Evolutionary conservation across 192 early-diverging fungal genomes (phyloP).

Genomic region (Allomyces macrogynus): DNA sequence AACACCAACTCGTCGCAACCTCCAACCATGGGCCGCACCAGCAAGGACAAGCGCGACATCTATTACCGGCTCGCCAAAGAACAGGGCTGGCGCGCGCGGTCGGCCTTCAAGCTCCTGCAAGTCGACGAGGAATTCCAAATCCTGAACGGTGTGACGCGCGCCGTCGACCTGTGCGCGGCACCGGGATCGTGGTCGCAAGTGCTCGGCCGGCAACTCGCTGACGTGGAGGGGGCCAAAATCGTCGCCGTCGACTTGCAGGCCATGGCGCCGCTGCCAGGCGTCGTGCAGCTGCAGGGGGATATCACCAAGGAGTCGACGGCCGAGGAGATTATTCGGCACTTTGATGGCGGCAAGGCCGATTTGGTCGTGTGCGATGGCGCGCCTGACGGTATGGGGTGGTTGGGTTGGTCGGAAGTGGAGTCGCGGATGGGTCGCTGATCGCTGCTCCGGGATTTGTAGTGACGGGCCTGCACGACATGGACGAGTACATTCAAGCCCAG

Average conservation of each 20-base stretch:
- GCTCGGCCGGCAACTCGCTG: slow-evolving; percentile 34
- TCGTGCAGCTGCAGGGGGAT: slow-evolving; percentile 92
- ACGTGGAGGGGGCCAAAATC: slow-evolving; percentile 46
- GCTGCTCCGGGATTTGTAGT: slow-evolving; percentile 20
- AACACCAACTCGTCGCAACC: no score
- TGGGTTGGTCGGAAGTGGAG: neutral
- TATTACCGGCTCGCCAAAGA: slow-evolving; percentile 95
- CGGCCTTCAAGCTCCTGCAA: slow-evolving; percentile 93
- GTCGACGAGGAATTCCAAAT: slow-evolving; percentile 88
- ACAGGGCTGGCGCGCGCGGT: slow-evolving; percentile 89
- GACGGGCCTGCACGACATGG: slow-evolving; percentile 93
- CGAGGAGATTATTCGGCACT: slow-evolving; percentile 70
- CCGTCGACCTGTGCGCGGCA: slow-evolving; percentile 93
- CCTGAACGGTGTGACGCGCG: slow-evolving; percentile 62
- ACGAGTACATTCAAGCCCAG: slow-evolving; percentile 98
- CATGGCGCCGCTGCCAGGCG: slow-evolving; percentile 84
- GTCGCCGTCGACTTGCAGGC: slow-evolving; percentile 90
- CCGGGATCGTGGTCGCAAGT: slow-evolving; percentile 98
- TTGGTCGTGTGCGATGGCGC: slow-evolving; percentile 92
- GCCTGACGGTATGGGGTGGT: slow-evolving; percentile 47
- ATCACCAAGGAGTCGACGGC: slow-evolving; percentile 89
- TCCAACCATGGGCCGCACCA: slow-evolving; percentile 45
- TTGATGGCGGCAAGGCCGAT: slow-evolving; percentile 74
- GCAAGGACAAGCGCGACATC: slow-evolving; percentile 88
- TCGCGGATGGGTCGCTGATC: neutral